Evolutionary conservation across 148 eudicot genomes (phyloP).

Genomic region (Rhododendron henanense): DNA sequence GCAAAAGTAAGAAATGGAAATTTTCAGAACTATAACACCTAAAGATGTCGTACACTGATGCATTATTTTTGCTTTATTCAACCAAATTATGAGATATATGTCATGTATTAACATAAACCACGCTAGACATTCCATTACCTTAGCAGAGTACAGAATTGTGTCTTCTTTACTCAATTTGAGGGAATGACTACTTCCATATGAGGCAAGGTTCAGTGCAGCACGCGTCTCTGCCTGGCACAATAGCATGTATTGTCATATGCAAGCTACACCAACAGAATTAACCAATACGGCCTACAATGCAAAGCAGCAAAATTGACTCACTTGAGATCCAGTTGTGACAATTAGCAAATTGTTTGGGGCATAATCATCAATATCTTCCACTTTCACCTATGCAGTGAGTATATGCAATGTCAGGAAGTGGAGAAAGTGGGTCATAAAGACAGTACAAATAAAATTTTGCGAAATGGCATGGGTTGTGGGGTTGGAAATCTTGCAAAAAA

Average conservation of each 20-base stretch:
- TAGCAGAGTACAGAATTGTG: slow-evolving; percentile 86
- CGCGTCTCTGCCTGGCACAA: slow-evolving; percentile 98
- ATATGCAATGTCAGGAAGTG: slow-evolving; percentile 9
- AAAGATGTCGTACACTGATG: not conserved
- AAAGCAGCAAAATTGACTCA: slow-evolving; percentile 40
- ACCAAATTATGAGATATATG: not conserved
- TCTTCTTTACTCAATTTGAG: slow-evolving; percentile 94
- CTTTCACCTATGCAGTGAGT: slow-evolving; percentile 56
- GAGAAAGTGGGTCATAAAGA: not conserved
- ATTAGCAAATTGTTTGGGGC: slow-evolving; percentile 91
- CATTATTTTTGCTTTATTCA: not conserved
- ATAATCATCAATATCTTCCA: slow-evolving; percentile 95
- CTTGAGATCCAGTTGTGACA: slow-evolving; percentile 98
- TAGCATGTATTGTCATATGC: slow-evolving; percentile 27
- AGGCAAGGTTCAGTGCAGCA: slow-evolving; percentile 98
- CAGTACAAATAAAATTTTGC: not conserved
- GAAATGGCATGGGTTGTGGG: not conserved
- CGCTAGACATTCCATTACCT: slow-evolving; percentile 39
- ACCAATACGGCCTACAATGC: not conserved
- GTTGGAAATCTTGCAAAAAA: not conserved
- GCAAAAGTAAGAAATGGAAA: not conserved
- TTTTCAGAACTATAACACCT: not conserved
- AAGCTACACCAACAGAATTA: not conserved
- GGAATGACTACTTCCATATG: slow-evolving; percentile 91
- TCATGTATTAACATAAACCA: not conserved